Percentiles rank a stretch among this genome's conserved stretches.
These are phyloP conservation scores for Arthrobotrys musiformis DNA, from an alignment of 2,329 filamentous ascomycete genomes.

Conservation along the genomic window DNA sequence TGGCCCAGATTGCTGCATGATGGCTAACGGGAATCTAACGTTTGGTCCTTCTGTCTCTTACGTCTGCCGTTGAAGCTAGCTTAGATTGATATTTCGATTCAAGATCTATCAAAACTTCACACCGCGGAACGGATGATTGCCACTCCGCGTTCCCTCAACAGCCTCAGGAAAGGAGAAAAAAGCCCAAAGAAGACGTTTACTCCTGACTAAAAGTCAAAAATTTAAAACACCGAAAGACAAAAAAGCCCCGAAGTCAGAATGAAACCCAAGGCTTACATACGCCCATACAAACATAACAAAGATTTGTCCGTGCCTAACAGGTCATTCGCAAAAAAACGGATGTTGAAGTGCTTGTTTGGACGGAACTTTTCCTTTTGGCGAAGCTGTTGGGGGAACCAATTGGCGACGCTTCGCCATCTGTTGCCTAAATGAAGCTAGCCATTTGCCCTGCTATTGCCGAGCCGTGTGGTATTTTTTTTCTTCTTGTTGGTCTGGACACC, in stretches of 20 bases:
- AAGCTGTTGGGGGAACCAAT: conserved; percentile 46
- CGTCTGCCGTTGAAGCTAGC: background rate
- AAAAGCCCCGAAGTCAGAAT: conserved; percentile 13
- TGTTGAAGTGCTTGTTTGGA: conserved; percentile 35
- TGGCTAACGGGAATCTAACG: conserved; percentile 6
- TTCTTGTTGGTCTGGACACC: conserved; percentile 33
- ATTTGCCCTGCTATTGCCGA: conserved; percentile 41
- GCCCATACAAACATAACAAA: background rate
- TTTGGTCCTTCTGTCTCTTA: background rate
- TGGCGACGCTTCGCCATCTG: conserved; percentile 52
- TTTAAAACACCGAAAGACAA: background rate
- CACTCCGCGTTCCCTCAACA: conserved; percentile 9
- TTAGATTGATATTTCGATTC: background rate
- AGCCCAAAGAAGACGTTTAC: background rate
- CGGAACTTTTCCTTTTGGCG: conserved; percentile 45
- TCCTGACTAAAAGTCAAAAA: background rate
- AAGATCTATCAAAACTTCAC: background rate
- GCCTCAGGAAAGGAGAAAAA: conserved; percentile 16
- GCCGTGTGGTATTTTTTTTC: too few relatives aligned
- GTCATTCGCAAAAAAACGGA: conserved; percentile 24
- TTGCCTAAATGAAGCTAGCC: conserved; percentile 55
- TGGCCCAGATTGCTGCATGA: too few relatives aligned
- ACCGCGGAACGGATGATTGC: conserved; percentile 26
- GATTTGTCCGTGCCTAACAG: conserved; percentile 24
- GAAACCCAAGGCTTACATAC: too few relatives aligned